Evolutionary conservation across 2,329 filamentous ascomycete genomes (phyloP).

Genomic region (Scedosporium dehoogii): DNA sequence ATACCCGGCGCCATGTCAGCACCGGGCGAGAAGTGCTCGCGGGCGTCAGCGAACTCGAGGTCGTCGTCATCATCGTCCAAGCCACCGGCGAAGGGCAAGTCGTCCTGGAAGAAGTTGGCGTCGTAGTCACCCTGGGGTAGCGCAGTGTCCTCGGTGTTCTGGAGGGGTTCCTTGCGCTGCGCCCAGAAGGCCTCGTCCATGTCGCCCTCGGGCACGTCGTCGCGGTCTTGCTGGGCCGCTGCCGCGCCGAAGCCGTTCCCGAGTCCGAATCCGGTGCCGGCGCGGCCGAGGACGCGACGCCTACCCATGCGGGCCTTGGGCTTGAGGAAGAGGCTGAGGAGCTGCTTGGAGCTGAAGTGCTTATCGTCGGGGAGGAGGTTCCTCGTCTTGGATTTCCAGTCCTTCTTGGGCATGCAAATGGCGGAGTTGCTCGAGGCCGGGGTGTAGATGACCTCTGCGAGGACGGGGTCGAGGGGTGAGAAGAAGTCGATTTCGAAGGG

Average conservation of each 20-base stretch:
- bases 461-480: slow-evolving; percentile 57
- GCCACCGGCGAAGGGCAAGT: slow-evolving; percentile 58
- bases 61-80: slow-evolving; percentile 54
- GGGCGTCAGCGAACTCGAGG: slow-evolving; percentile 71
- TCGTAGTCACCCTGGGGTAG: slow-evolving; percentile 74
- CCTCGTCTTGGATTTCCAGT: slow-evolving; percentile 88
- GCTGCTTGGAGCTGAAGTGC: slow-evolving; percentile 89
- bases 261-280: slow-evolving; percentile 33
- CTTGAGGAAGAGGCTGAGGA: slow-evolving; percentile 86
- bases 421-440: slow-evolving; percentile 68
- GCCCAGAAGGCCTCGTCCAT: slow-evolving; percentile 98
- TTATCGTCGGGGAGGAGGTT: slow-evolving; percentile 96
- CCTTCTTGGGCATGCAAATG: slow-evolving; percentile 82
- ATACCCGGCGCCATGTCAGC: slow-evolving; percentile 39
- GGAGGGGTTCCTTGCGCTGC: slow-evolving; percentile 48
- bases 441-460: slow-evolving; percentile 72
- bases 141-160: slow-evolving; percentile 41
- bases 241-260: slow-evolving; percentile 24
- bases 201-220: slow-evolving; percentile 53
- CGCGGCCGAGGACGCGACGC: slow-evolving; percentile 29
- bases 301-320: slow-evolving; percentile 77
- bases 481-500: slow-evolving; percentile 90
- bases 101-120: slow-evolving; percentile 95
- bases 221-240: slow-evolving; percentile 19
- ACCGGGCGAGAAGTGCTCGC: slow-evolving; percentile 67